Evolutionary conservation across 305 asterid genomes (phyloP).

Genomic region (Solanum aculeatissimum): DNA sequence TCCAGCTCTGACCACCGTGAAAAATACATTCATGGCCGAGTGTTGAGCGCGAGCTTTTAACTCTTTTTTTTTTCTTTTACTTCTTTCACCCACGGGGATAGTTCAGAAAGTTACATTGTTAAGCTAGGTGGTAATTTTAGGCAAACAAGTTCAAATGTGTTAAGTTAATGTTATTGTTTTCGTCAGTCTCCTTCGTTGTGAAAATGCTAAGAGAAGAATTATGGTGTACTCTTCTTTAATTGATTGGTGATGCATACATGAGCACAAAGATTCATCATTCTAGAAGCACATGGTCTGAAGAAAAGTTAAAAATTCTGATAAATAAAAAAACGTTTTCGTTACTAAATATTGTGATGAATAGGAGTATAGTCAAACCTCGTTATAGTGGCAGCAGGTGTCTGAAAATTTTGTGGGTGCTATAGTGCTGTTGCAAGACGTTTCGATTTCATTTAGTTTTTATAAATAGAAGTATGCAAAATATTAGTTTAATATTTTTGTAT

Average conservation of each 20-base stretch:
- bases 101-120: not conserved
- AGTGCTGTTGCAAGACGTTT: no score
- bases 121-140: not conserved
- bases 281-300: no score
- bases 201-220: not conserved
- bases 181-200: not conserved
- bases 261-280: no score
- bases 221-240: not conserved
- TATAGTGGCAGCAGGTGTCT: no score
- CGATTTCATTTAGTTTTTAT: not conserved
- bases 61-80: not conserved
- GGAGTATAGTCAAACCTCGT: no score
- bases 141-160: not conserved
- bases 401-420: no score
- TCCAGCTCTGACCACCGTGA: not conserved
- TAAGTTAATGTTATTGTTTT: not conserved
- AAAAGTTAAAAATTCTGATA: no score
- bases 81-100: not conserved
- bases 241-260: no score
- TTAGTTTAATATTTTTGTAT: not conserved
- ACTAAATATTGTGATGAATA: no score
- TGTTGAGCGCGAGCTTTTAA: not conserved
- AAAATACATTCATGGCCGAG: not conserved
- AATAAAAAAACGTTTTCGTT: no score
- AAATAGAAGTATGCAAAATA: not conserved